These are phyloP conservation scores for Craterostigma plantagineum DNA, from an alignment of 257 asterid genomes.

Conservation along the genomic window DNA sequence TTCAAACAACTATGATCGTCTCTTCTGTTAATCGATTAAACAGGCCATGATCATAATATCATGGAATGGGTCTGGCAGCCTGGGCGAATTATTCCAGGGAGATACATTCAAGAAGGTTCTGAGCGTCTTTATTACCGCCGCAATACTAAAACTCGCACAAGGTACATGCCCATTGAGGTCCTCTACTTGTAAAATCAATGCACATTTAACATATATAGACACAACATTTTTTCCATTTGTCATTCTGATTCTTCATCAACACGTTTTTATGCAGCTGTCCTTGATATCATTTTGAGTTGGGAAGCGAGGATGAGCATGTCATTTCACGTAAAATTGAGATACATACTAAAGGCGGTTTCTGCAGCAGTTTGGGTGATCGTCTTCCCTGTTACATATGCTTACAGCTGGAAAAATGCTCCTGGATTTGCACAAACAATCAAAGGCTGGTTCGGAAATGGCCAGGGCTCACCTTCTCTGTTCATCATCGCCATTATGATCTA, in stretches of 20 bases:
- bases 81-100: conserved; percentile 36
- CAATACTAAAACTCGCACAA: conserved; percentile 66
- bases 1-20: background rate
- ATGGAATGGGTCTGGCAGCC: conserved; percentile 70
- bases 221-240: background rate
- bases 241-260: background rate
- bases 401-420: conserved; percentile 63
- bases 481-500: conserved; percentile 63
- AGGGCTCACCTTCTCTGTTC: conserved; percentile 69
- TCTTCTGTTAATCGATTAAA: conserved; percentile 9
- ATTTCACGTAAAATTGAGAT: conserved; percentile 74
- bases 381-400: conserved; percentile 87
- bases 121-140: conserved; percentile 89
- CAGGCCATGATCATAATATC: conserved; percentile 93
- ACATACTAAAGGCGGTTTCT: conserved; percentile 50
- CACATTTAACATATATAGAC: too few species aligned
- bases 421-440: conserved; percentile 64
- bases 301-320: conserved; percentile 80
- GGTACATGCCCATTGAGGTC: conserved; percentile 19
- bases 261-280: conserved; percentile 38
- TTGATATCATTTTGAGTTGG: conserved; percentile 74
- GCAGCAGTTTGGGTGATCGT: conserved; percentile 83
- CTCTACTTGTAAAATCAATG: too few species aligned
- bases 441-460: conserved; percentile 65
- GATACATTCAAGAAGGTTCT: conserved; percentile 69